Conservation (phyloP, 345 rosid species). For the Clarkia xantiana region DNA sequence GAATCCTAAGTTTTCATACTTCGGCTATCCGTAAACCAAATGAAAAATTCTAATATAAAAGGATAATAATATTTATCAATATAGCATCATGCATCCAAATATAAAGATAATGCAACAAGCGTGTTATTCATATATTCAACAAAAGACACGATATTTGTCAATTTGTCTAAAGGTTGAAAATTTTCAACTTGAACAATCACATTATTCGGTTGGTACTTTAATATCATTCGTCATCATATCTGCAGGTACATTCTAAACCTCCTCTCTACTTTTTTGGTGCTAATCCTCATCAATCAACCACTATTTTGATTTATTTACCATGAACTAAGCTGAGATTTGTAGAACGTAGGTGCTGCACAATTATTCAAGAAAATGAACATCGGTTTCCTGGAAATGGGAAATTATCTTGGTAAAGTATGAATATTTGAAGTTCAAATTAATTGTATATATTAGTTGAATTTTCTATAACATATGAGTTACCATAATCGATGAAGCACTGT, state of each 20-base stretch:
- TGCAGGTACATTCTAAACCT: slow-evolving; percentile 23
- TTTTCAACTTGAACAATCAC: too few species aligned
- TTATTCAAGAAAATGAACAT: slow-evolving; percentile 49
- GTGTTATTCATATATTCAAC: too few species aligned
- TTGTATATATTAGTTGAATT: not conserved
- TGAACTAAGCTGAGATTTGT: not conserved
- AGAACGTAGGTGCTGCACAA: slow-evolving; percentile 38
- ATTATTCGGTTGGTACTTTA: slow-evolving; percentile 62
- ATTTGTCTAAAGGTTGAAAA: too few species aligned
- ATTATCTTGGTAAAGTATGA: slow-evolving; percentile 53
- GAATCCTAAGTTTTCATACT: too few species aligned
- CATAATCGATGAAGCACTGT: slow-evolving; percentile 42
- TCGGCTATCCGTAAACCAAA: too few species aligned
- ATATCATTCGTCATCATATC: slow-evolving; percentile 63
- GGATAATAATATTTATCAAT: too few species aligned
- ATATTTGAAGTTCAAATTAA: not conserved
- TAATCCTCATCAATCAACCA: not conserved
- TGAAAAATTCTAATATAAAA: too few species aligned
- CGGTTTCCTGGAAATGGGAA: slow-evolving; percentile 49
- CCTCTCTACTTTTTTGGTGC: not conserved
- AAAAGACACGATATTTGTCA: too few species aligned
- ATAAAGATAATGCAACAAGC: too few species aligned
- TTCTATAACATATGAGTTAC: not conserved
- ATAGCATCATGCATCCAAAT: too few species aligned
- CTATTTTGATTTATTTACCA: not conserved